phyloP scores from a whole-genome alignment of 441 rosid species.

The Rhodomyrtus psidioides region DNA sequence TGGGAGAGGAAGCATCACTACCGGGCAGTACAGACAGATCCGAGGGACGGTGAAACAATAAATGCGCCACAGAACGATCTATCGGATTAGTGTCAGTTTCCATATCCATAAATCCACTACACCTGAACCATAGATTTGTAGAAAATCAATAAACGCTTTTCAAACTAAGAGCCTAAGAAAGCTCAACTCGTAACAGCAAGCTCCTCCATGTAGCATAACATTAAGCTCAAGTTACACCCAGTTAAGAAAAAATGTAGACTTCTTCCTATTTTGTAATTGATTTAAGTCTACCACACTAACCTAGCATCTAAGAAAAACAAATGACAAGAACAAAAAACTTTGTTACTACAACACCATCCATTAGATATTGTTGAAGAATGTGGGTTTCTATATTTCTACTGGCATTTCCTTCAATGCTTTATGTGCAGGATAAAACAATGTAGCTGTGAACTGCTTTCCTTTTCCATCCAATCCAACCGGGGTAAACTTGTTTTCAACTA shows the following conservation, averaged over 20 bases:
- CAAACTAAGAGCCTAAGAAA: neutral
- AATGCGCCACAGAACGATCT: slow-evolving; percentile 85
- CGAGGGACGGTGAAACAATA: slow-evolving; percentile 78
- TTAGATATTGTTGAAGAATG: too few species aligned
- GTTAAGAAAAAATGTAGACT: neutral
- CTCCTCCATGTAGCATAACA: neutral
- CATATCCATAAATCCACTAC: slow-evolving; percentile 54
- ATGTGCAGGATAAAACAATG: neutral
- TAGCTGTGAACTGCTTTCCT: neutral
- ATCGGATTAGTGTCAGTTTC: slow-evolving; percentile 91
- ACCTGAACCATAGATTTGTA: slow-evolving; percentile 28
- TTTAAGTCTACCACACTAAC: neutral
- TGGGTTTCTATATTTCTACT: neutral
- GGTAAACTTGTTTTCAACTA: neutral
- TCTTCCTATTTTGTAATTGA: neutral
- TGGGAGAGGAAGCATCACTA: slow-evolving; percentile 24
- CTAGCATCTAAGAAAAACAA: neutral
- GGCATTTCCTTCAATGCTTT: neutral
- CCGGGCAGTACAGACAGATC: slow-evolving; percentile 37
- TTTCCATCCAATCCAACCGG: neutral
- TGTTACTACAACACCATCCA: neutral
- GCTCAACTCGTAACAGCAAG: neutral
- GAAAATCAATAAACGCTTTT: neutral
- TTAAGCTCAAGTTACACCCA: neutral
- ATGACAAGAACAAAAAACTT: neutral